Evolutionary conservation across 2,329 filamentous ascomycete species (phyloP), one percentile per base, ranked within the genome.

Genomic region (Apiospora sp.): DNA sequence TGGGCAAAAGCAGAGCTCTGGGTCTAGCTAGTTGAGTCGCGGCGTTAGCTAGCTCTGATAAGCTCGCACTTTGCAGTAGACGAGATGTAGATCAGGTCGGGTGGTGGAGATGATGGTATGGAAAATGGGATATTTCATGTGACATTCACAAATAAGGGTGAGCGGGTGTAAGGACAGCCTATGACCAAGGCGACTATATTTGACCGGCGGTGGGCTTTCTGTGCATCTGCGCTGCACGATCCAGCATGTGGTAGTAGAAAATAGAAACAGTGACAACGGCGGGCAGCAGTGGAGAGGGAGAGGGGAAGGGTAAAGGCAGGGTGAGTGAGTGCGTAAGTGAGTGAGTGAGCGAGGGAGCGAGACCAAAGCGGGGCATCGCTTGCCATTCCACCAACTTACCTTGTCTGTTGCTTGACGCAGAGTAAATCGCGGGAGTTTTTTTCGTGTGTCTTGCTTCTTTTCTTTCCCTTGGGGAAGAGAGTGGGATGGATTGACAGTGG

Each of bases 201-300:
- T 64, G 58, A 64, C 19, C 72, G 61, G 68, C 73, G 75, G 76
- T 76, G 75, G 74, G 76, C 79, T 64, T 64, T 64, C 58, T 64
- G 58, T 64, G 58, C 58, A 64, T 64, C 58, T 37, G 58, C 58
- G 75, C 75, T 79, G 77, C 75, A 78, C 74, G 71, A 75, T 75
- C 71, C 75, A 76, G 70, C 75, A 77, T 77, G 75, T 76, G 75
- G 76, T 72, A 74, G 75, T 74, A 77, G 76, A 75, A 77, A 79
- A 77, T 76, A 78, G 74, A 75, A 75, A 78, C 73, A 71, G 68
- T 69, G 72, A 48, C n/a, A 46, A 48, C 43, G 37, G 41, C 67
- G 43, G 67, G 41, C 41, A 68, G 41, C 41, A 68, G 67, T 44
- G 67, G 67, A 48, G 67, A 48, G 41, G 44, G 67, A 68, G 67